These are phyloP conservation scores for Nicotiana paniculata DNA, from an alignment of 257 asterid species.

Conservation along the genomic window DNA sequence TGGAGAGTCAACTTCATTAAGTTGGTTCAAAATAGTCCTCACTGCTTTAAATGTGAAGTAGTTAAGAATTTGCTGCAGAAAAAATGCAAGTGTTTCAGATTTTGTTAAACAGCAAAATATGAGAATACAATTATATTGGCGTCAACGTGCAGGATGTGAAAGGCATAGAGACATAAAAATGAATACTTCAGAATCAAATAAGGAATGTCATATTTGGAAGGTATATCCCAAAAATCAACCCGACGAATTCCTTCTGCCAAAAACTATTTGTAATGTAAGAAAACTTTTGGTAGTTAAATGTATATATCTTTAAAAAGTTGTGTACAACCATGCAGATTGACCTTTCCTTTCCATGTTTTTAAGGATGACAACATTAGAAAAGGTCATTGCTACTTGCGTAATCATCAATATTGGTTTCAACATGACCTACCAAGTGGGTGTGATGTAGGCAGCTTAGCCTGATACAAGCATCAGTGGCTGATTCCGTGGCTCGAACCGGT, in stretches of 20 bases:
- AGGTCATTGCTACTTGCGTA: not conserved
- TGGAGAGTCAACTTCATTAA: slow-evolving; percentile 86
- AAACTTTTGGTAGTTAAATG: not conserved
- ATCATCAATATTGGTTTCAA: not conserved
- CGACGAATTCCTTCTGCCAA: not conserved
- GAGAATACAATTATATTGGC: not conserved
- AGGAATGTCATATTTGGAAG: not conserved
- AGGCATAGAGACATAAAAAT: not conserved
- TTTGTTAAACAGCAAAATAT: not conserved
- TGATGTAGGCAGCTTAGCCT: too few species aligned
- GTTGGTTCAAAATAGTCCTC: slow-evolving; percentile 82
- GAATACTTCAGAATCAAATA: not conserved
- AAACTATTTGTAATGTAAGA: not conserved
- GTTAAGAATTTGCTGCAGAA: slow-evolving; percentile 65
- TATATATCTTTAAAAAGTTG: not conserved
- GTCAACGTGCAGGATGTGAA: not conserved
- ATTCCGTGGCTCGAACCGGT: too few species aligned
- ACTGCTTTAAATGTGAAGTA: slow-evolving; percentile 91
- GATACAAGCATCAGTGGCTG: too few species aligned
- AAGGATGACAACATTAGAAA: not conserved
- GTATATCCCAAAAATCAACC: not conserved
- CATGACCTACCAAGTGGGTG: not conserved
- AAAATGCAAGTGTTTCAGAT: not conserved
- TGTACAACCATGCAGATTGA: not conserved
- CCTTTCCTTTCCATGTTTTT: not conserved